Evolutionary conservation across 306 rosid genomes (phyloP).

Genomic region (Lotus japonicus): DNA sequence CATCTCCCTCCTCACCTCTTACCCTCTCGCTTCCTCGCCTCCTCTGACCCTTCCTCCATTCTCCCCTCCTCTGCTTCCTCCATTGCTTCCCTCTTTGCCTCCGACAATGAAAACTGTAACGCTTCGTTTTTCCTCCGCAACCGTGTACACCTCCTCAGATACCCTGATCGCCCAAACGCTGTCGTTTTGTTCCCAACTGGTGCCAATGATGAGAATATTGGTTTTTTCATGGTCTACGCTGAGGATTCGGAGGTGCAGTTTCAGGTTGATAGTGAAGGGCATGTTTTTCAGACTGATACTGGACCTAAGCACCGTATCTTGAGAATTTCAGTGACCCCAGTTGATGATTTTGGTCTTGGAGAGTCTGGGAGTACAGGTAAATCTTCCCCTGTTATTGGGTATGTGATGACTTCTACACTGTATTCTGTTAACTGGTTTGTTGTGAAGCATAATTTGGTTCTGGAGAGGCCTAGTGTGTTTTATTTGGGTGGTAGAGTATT

Average conservation of each 20-base stretch:
- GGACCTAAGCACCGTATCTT: constrained; percentile 27
- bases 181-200: constrained; percentile 59
- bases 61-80: constrained; percentile 56
- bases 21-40: constrained; percentile 31
- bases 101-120: constrained; percentile 3
- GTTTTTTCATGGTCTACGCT: constrained; percentile 28
- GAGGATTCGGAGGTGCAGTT: constrained; percentile 9
- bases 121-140: constrained; percentile 29
- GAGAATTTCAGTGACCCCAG: constrained; percentile 34
- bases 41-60: constrained; percentile 33
- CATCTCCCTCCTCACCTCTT: constrained; percentile 32
- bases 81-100: constrained; percentile 21
- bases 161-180: constrained; percentile 14
- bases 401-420: constrained; percentile 39
- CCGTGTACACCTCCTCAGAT: constrained; percentile 36
- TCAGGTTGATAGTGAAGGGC: not conserved
- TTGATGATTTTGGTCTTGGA: constrained; percentile 1
- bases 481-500: constrained; percentile 41
- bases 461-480: constrained; percentile 23
- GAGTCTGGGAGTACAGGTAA: not conserved
- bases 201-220: constrained; percentile 38
- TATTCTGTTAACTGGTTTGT: constrained; percentile 57
- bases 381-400: constrained; percentile 35
- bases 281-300: constrained; percentile 18
- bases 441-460: constrained; percentile 14